phyloP scores from a whole-genome alignment of 441 rosid genomes.

The Gossypium aridum region DNA sequence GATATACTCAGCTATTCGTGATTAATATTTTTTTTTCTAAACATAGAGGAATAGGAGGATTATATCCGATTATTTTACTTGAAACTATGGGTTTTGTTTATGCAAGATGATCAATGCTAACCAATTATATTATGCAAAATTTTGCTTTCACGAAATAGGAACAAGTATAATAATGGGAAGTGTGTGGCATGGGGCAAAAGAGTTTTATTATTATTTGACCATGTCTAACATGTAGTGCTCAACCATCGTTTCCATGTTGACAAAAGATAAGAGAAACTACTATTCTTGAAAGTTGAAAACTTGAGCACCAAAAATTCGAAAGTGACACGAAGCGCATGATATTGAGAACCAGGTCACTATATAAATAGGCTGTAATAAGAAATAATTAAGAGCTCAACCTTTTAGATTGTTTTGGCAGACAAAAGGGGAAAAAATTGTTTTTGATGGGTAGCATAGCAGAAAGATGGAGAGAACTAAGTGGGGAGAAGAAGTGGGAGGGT shows the following conservation, averaged over 20 bases:
- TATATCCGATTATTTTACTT: neutral
- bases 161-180: neutral
- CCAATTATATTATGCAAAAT: neutral
- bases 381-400: neutral
- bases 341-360: neutral
- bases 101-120: neutral
- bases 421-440: neutral
- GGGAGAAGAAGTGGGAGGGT: constrained; percentile 19
- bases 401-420: neutral
- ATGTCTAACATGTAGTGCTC: neutral
- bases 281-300: neutral
- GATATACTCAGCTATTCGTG: neutral
- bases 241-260: neutral
- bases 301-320: neutral
- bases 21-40: neutral
- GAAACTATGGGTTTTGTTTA: neutral
- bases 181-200: neutral
- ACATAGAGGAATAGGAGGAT: neutral
- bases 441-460: constrained; percentile 8
- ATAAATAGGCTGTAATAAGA: neutral
- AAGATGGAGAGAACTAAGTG: constrained; percentile 24
- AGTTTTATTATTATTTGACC: neutral
- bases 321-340: no score
- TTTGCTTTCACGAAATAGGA: constrained; percentile 1
- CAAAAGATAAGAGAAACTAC: neutral